Evolutionary conservation across 495 filamentous ascomycete genomes (phyloP).

Genomic region (Aspergillus funiculosus): DNA sequence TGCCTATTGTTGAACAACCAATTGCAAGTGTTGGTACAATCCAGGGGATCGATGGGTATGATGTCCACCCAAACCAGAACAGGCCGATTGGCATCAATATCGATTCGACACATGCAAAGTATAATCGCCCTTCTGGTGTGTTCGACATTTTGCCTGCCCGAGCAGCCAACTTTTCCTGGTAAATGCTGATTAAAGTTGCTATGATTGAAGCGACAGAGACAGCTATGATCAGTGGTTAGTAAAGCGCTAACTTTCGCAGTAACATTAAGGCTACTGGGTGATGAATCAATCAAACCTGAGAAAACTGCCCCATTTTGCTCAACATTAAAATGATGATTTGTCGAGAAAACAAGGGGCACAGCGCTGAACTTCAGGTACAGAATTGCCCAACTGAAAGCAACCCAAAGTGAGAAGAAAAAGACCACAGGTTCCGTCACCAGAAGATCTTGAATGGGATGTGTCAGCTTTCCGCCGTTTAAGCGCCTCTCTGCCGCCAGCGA

Average conservation of each 20-base stretch:
- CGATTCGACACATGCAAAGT: slow-evolving; percentile 72
- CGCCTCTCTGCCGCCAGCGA: not conserved
- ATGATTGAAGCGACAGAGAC: slow-evolving; percentile 64
- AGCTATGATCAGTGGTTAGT: slow-evolving; percentile 28
- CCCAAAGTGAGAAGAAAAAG: slow-evolving; percentile 92
- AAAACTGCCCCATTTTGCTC: slow-evolving; percentile 73
- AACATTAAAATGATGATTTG: slow-evolving; percentile 62
- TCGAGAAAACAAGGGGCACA: slow-evolving; percentile 73
- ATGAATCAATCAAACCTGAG: slow-evolving; percentile 41
- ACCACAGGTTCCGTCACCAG: slow-evolving; percentile 89
- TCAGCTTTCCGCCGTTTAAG: not conserved
- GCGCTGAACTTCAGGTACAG: slow-evolving; percentile 79
- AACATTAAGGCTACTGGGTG: not conserved
- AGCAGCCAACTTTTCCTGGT: slow-evolving; percentile 55
- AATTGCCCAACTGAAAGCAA: slow-evolving; percentile 82
- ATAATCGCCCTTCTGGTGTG: slow-evolving; percentile 73
- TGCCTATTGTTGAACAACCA: slow-evolving; percentile 75
- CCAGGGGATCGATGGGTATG: slow-evolving; percentile 64
- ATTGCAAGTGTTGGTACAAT: slow-evolving; percentile 70
- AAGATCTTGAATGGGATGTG: slow-evolving; percentile 44
- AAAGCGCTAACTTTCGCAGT: not conserved
- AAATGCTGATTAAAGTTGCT: slow-evolving; percentile 65
- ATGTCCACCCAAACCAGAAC: slow-evolving; percentile 80
- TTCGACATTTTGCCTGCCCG: slow-evolving; percentile 40
- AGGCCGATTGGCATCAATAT: slow-evolving; percentile 65